Evolutionary conservation across 2,329 filamentous ascomycete species (phyloP).

Genomic region (Fusarium sp.): DNA sequence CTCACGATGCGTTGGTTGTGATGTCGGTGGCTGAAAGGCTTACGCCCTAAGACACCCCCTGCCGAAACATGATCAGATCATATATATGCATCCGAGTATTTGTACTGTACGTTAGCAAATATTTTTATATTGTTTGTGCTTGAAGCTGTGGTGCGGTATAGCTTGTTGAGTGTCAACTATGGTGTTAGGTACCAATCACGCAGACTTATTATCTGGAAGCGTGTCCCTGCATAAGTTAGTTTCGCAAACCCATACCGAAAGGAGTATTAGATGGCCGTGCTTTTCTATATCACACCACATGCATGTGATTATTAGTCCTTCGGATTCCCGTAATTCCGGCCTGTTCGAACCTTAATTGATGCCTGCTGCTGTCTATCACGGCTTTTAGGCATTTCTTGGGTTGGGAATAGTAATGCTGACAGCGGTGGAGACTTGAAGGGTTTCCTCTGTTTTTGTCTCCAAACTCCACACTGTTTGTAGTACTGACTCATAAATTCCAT

Average conservation of each 20-base stretch:
- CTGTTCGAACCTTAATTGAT: too few relatives aligned
- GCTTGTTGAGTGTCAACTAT: background rate
- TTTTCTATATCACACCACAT: background rate
- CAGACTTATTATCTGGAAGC: background rate
- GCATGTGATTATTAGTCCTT: background rate
- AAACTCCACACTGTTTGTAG: too few relatives aligned
- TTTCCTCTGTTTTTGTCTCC: too few relatives aligned
- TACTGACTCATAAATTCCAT: too few relatives aligned
- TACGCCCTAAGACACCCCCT: constrained; percentile 5
- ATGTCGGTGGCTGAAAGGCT: constrained; percentile 12
- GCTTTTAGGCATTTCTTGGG: background rate
- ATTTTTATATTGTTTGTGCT: background rate
- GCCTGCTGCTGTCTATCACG: background rate
- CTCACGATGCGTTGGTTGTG: background rate
- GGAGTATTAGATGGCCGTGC: background rate
- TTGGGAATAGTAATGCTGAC: background rate
- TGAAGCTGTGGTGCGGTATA: background rate
- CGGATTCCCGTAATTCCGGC: background rate
- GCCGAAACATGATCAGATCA: background rate
- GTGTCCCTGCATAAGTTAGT: background rate
- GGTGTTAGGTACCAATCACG: background rate
- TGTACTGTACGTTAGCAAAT: background rate
- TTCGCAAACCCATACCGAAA: background rate
- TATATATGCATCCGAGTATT: background rate
- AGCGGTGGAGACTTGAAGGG: too few relatives aligned